Percentiles rank a stretch among this genome's conserved stretches.
Evolutionary conservation across 306 rosid genomes (phyloP).

Genomic region (Quercus dentata): DNA sequence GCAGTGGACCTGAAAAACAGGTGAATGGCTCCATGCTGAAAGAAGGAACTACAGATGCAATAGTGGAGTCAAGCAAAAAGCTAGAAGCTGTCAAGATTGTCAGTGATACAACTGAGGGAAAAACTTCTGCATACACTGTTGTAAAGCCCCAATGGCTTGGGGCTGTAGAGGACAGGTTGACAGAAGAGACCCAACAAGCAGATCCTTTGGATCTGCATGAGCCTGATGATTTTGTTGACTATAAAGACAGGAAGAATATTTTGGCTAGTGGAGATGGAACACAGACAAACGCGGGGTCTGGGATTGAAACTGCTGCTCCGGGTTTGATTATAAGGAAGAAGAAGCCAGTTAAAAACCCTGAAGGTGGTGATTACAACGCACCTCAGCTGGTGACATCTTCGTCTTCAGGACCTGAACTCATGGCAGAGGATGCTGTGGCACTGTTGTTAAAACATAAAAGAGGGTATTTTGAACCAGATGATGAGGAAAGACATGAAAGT

Average conservation of each 20-base stretch:
- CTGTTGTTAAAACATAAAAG: constrained; percentile 67
- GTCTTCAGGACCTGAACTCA: constrained; percentile 41
- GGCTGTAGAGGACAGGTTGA: constrained; percentile 46
- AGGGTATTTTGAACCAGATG: constrained; percentile 56
- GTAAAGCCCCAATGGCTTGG: constrained; percentile 96
- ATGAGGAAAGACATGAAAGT: constrained; percentile 36
- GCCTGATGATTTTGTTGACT: constrained; percentile 69
- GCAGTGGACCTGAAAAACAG: constrained; percentile 31
- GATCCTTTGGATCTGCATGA: constrained; percentile 43
- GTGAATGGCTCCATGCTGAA: constrained; percentile 26
- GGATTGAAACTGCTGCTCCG: constrained; percentile 77
- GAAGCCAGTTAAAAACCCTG: constrained; percentile 56
- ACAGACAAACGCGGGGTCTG: constrained; percentile 30
- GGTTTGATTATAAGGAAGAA: constrained; percentile 89
- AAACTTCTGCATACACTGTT: constrained; percentile 44
- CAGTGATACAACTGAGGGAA: constrained; percentile 37
- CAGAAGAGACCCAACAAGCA: constrained; percentile 41
- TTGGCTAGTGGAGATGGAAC: constrained; percentile 34
- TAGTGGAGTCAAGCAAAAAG: constrained; percentile 29
- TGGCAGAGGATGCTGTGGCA: constrained; percentile 96
- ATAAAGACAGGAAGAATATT: constrained; percentile 74
- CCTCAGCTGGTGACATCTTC: constrained; percentile 42
- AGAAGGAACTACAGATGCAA: constrained; percentile 35
- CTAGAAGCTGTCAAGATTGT: constrained; percentile 30
- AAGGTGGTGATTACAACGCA: constrained; percentile 31